phyloP scores from a whole-genome alignment of 257 asterid genomes.

The Fraxinus excelsior region DNA sequence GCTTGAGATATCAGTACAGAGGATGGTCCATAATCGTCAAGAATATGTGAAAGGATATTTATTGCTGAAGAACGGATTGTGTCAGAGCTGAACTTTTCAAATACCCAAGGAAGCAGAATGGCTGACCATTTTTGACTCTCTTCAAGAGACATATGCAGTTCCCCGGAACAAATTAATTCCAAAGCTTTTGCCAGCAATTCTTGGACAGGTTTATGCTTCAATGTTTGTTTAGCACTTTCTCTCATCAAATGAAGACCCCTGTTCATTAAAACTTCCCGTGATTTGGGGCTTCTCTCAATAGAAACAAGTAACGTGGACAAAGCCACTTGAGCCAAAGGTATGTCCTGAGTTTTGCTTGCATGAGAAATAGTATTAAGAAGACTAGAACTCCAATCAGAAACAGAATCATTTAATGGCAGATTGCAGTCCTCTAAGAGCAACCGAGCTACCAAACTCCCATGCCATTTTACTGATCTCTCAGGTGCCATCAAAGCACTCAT shows the following conservation, averaged over 20 bases:
- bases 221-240: constrained; percentile 76
- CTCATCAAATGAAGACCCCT: constrained; percentile 89
- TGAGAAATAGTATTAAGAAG: constrained; percentile 87
- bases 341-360: constrained; percentile 87
- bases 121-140: constrained; percentile 97
- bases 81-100: constrained; percentile 66
- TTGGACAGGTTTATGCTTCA: constrained; percentile 71
- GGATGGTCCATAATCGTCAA: constrained; percentile 97
- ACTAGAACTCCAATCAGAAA: constrained; percentile 88
- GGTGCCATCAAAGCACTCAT: constrained; percentile 94
- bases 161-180: constrained; percentile 68
- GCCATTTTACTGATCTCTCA: constrained; percentile 99
- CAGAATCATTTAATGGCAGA: constrained; percentile 77
- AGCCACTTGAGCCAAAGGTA: constrained; percentile 77
- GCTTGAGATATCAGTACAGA: constrained; percentile 92
- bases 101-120: constrained; percentile 85
- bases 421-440: constrained; percentile 79
- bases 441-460: constrained; percentile 91
- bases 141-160: constrained; percentile 84
- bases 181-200: constrained; percentile 90
- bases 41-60: constrained; percentile 79
- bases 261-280: constrained; percentile 77
- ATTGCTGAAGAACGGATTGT: constrained; percentile 75
- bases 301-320: constrained; percentile 83
- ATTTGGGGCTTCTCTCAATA: constrained; percentile 78